A percentile compares a stretch with the other conserved stretches of the same genome.
phyloP scores from a whole-genome alignment of 2,329 filamentous ascomycete genomes.

The Penicillium thymicola region DNA sequence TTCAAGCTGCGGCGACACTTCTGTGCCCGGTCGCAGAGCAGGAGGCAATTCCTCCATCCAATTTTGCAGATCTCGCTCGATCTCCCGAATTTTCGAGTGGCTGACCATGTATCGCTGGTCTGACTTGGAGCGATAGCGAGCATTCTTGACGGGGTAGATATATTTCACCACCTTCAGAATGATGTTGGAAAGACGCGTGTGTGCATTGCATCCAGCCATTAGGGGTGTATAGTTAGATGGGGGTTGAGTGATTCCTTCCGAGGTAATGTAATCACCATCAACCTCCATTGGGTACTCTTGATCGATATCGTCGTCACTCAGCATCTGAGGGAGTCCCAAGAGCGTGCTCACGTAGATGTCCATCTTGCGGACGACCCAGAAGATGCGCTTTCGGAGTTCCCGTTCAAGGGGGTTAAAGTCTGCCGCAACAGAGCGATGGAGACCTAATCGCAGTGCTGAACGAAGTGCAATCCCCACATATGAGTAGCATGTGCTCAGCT shows the following conservation, averaged over 20 bases:
- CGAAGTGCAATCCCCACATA: constrained; percentile 75
- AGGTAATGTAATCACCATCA: constrained; percentile 48
- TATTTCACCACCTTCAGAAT: constrained; percentile 61
- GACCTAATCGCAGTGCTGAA: constrained; percentile 70
- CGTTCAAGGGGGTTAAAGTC: constrained; percentile 68
- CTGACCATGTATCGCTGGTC: constrained; percentile 60
- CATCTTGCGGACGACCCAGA: constrained; percentile 51
- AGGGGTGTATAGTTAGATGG: constrained; percentile 54
- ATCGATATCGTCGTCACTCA: constrained; percentile 51
- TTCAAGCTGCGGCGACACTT: constrained; percentile 70
- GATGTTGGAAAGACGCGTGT: constrained; percentile 56
- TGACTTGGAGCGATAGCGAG: constrained; percentile 41
- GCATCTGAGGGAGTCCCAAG: constrained; percentile 48
- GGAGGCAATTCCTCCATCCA: constrained; percentile 69
- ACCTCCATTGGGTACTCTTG: constrained; percentile 47
- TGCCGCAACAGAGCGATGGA: constrained; percentile 69
- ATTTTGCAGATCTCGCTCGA: constrained; percentile 60
- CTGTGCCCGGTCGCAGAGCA: constrained; percentile 73
- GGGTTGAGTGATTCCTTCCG: constrained; percentile 50
- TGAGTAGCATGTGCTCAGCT: constrained; percentile 74
- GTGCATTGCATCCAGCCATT: constrained; percentile 60
- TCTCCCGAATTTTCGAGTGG: constrained; percentile 62
- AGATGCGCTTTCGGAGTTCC: constrained; percentile 67
- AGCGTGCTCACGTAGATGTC: constrained; percentile 51
- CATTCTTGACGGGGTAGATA: constrained; percentile 60